These are phyloP conservation scores for Dactylellina haptotyla DNA, from an alignment of 2,329 filamentous ascomycete species.

Conservation along the genomic window DNA sequence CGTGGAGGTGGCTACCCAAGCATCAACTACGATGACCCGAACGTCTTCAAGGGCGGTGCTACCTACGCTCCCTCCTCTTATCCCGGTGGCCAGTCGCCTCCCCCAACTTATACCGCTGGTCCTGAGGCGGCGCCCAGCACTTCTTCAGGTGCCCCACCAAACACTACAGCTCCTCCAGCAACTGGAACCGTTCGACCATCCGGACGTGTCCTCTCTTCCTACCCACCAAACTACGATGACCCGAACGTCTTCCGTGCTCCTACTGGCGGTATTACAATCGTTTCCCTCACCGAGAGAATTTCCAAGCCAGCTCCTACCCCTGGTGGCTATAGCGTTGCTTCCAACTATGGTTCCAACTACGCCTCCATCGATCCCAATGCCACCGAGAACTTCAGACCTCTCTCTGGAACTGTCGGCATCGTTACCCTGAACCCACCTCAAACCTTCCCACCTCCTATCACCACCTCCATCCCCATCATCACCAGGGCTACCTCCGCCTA, in stretches of 20 bases:
- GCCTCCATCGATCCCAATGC: conserved; percentile 31
- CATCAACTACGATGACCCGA: conserved; percentile 50
- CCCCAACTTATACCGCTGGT: no score
- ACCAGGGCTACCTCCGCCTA: conserved; percentile 27
- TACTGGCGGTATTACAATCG: conserved; percentile 17
- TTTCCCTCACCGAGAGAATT: conserved; percentile 26
- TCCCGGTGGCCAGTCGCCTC: no score
- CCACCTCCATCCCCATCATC: conserved; percentile 37
- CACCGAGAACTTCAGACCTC: conserved; percentile 45
- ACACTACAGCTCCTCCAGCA: neutral
- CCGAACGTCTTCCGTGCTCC: conserved; percentile 40
- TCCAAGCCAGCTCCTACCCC: conserved; percentile 10
- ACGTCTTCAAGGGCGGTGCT: conserved; percentile 38
- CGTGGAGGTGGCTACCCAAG: conserved; percentile 38
- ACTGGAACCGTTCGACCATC: conserved; percentile 3
- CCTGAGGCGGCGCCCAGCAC: no score
- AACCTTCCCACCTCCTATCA: conserved; percentile 37
- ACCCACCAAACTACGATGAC: conserved; percentile 34
- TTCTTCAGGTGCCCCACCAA: no score
- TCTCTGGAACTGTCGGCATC: conserved; percentile 18
- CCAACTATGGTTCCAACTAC: conserved; percentile 35
- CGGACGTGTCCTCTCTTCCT: conserved; percentile 17
- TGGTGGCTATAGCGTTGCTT: conserved; percentile 23
- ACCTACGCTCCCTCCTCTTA: no score
- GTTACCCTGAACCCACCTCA: conserved; percentile 38